These are phyloP conservation scores for Cladophialophora chaetospira DNA, from an alignment of 2,329 filamentous ascomycete genomes.

Conservation along the genomic window DNA sequence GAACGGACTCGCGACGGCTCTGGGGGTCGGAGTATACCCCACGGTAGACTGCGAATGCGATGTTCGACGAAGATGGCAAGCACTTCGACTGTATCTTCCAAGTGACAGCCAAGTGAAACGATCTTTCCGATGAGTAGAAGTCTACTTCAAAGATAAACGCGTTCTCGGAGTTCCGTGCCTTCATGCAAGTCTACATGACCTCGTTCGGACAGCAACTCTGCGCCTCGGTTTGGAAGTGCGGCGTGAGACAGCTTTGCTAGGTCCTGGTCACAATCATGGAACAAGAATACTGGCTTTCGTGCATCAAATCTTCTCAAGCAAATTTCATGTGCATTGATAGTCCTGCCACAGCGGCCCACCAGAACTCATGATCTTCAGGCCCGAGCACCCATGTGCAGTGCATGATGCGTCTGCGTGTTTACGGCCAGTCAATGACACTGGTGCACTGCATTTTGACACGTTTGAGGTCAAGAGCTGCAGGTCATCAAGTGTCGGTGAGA, in stretches of 20 bases:
- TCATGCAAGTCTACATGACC: too few species aligned
- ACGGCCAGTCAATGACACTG: conserved; percentile 3
- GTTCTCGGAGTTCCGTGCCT: too few species aligned
- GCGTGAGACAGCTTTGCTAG: too few species aligned
- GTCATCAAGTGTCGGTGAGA: conserved; percentile 10
- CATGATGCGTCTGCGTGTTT: not conserved
- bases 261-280: not conserved
- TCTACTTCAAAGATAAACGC: too few species aligned
- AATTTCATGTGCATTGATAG: not conserved
- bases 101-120: too few species aligned
- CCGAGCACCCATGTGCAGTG: not conserved
- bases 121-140: too few species aligned
- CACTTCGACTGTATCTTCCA: too few species aligned
- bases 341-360: conserved; percentile 2
- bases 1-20: not conserved
- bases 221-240: too few species aligned
- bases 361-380: conserved; percentile 3
- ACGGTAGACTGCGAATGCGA: not conserved
- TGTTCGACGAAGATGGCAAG: too few species aligned
- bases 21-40: not conserved
- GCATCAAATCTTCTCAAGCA: not conserved
- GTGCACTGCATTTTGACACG: not conserved
- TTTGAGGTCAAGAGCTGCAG: not conserved
- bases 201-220: too few species aligned
- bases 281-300: not conserved